Percentiles rank a stretch among this genome's conserved stretches.
phyloP scores from a whole-genome alignment of 768 basidiomycete genomes.

The Kwoniella dendrophila region DNA sequence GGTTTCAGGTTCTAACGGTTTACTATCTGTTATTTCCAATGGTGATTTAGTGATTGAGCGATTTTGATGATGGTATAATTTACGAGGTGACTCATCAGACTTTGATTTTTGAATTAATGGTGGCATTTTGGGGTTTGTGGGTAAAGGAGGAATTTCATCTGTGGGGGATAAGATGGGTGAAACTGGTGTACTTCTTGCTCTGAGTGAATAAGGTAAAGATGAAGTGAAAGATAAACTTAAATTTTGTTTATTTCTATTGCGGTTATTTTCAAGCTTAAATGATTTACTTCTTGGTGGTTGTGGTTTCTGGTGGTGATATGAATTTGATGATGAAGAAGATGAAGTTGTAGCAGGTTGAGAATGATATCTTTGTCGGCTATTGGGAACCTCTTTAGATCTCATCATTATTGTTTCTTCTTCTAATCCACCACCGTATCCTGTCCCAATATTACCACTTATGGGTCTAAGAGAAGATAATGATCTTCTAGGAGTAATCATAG shows the following conservation, averaged over 20 bases:
- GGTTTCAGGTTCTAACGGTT: background rate
- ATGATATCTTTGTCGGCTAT: background rate
- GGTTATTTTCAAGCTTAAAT: background rate
- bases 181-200: slow-evolving; percentile 18
- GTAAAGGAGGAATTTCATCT: slow-evolving; percentile 4
- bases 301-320: too few relatives aligned
- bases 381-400: background rate
- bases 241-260: background rate
- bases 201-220: background rate
- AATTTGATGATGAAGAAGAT: too few relatives aligned
- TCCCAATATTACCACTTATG: background rate
- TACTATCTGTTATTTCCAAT: background rate
- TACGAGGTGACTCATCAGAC: slow-evolving; percentile 14
- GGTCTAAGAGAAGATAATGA: slow-evolving; percentile 8
- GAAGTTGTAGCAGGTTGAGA: too few relatives aligned
- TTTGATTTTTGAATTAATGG: slow-evolving; percentile 9
- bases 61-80: background rate
- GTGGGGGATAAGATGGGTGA: slow-evolving; percentile 27
- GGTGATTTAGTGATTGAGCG: background rate
- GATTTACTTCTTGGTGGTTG: slow-evolving; percentile 8
- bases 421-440: background rate
- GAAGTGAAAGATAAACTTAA: background rate
- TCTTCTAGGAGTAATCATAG: slow-evolving; percentile 17
- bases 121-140: background rate
- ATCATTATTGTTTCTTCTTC: slow-evolving; percentile 7